Conservation (phyloP, 2,329 filamentous ascomycete genomes). For the Botrytis aclada region DNA sequence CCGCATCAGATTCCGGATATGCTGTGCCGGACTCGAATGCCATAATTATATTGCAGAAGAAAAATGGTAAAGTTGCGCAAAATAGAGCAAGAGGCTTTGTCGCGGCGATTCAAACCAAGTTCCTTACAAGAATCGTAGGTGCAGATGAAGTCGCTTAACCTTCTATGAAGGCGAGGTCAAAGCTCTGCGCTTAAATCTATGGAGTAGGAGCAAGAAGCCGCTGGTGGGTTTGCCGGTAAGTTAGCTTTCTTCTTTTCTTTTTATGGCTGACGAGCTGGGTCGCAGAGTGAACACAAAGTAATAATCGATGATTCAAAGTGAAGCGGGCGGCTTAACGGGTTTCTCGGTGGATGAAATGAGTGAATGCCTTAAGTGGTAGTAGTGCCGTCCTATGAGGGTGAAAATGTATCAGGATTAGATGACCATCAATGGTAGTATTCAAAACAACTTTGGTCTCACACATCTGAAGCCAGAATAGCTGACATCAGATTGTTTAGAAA, state of each 20-base stretch:
- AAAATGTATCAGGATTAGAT: conserved; percentile 15
- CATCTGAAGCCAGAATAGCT: background rate
- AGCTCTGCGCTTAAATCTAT: conserved; percentile 20
- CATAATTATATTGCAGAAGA: conserved; percentile 35
- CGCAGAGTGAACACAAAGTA: background rate
- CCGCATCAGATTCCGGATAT: conserved; percentile 76
- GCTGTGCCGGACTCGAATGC: conserved; percentile 64
- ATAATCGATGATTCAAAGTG: background rate
- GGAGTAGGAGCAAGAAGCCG: background rate
- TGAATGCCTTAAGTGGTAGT: background rate
- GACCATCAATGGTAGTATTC: background rate
- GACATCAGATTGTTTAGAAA: background rate
- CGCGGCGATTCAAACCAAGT: conserved; percentile 18
- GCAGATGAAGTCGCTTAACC: conserved; percentile 21
- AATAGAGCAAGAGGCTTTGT: conserved; percentile 16
- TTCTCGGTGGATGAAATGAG: background rate
- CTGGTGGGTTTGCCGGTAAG: background rate
- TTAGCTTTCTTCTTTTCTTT: background rate
- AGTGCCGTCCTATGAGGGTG: conserved; percentile 5
- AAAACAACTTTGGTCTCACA: conserved; percentile 9
- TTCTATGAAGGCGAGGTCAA: conserved; percentile 15
- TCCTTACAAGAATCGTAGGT: conserved; percentile 20
- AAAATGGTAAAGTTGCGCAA: conserved; percentile 13
- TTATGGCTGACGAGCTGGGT: background rate
- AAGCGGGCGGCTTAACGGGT: background rate